A percentile compares a stretch with the other conserved stretches of the same genome.
Conservation (phyloP, 345 rosid genomes). For the Cardiospermum halicacabum region DNA sequence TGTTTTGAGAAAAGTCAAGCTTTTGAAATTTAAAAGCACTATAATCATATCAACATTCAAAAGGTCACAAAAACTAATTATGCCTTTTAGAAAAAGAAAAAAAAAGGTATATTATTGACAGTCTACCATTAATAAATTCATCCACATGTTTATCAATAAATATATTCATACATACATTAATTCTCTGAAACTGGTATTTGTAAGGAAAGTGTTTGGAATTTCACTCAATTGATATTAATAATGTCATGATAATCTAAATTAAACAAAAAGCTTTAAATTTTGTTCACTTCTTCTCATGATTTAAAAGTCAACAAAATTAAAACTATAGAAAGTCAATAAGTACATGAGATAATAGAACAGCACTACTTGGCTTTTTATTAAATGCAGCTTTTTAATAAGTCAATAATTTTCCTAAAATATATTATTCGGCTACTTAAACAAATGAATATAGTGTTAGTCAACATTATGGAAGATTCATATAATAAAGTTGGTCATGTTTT, state of each 20-base stretch:
- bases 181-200: not conserved
- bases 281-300: not conserved
- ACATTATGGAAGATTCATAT: not conserved
- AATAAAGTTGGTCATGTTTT: not conserved
- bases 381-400: not conserved
- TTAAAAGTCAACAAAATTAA: slow-evolving; percentile 13
- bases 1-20: too few relatives aligned
- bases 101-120: not conserved
- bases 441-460: not conserved
- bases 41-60: too few relatives aligned
- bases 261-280: not conserved
- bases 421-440: not conserved
- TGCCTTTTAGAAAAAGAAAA: too few relatives aligned
- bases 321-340: not conserved
- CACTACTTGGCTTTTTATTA: not conserved
- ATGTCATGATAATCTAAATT: not conserved
- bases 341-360: not conserved
- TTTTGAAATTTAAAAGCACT: too few relatives aligned
- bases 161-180: too few relatives aligned
- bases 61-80: too few relatives aligned
- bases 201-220: not conserved
- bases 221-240: not conserved
- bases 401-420: not conserved
- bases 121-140: not conserved
- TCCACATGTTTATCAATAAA: not conserved